Percentiles rank a stretch among this genome's conserved stretches.
Conservation (phyloP, 2,329 filamentous ascomycete genomes). For the Sclerotinia spermophila region DNA sequence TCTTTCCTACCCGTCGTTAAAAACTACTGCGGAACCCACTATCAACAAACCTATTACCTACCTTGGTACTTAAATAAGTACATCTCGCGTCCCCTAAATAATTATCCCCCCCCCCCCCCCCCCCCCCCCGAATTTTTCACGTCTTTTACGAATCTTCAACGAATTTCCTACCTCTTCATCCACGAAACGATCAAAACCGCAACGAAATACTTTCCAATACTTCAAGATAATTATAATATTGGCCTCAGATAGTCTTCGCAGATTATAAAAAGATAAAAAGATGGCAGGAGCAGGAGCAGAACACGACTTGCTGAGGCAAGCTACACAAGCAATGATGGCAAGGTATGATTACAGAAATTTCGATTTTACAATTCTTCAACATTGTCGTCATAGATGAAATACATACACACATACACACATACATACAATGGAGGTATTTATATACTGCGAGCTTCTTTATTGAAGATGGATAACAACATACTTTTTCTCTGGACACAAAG, state of each 20-base stretch:
- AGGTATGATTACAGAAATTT: constrained; percentile 32
- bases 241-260: constrained; percentile 1
- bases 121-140: neutral
- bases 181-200: neutral
- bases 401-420: neutral
- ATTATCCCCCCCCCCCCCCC: too few relatives aligned
- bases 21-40: too few relatives aligned
- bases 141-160: neutral
- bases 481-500: neutral
- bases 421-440: neutral
- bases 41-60: too few relatives aligned
- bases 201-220: neutral
- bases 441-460: neutral
- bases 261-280: constrained; percentile 4
- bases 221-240: neutral
- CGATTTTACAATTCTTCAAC: constrained; percentile 20
- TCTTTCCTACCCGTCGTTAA: too few relatives aligned
- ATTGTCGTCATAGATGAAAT: constrained; percentile 7
- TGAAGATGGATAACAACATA: neutral
- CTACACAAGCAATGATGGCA: constrained; percentile 38
- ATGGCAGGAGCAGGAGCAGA: constrained; percentile 35
- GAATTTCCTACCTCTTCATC: neutral
- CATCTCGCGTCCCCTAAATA: too few relatives aligned
- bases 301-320: constrained; percentile 38
- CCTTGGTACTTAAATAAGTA: too few relatives aligned